Evolutionary conservation across 1,284 basidiomycete species (phyloP).

Genomic region (Trichosporon faecale): DNA sequence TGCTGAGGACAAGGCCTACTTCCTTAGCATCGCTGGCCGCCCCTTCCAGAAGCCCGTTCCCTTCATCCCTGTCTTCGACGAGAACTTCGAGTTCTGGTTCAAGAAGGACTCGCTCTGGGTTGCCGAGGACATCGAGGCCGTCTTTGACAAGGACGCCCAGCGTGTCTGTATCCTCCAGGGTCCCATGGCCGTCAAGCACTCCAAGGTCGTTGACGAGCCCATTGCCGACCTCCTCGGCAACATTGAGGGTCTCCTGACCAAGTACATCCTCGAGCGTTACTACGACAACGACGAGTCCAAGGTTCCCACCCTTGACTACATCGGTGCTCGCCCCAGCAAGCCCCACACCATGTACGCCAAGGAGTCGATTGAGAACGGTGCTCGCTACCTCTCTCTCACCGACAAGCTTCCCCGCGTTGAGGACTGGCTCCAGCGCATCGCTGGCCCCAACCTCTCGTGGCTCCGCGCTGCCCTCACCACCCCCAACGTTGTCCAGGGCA

Average conservation of each 20-base stretch:
- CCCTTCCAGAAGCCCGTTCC: constrained; percentile 97
- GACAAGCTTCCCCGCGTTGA: constrained; percentile 60
- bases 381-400: constrained; percentile 62
- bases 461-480: constrained; percentile 79
- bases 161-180: constrained; percentile 97
- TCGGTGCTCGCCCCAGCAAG: constrained; percentile 59
- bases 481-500: constrained; percentile 78
- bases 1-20: constrained; percentile 92
- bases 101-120: constrained; percentile 99
- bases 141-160: constrained; percentile 96
- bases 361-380: constrained; percentile 55
- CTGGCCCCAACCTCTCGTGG: constrained; percentile 79
- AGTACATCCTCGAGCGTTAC: constrained; percentile 73
- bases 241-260: constrained; percentile 73
- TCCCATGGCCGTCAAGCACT: constrained; percentile 87
- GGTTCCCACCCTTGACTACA: constrained; percentile 82
- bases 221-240: constrained; percentile 87
- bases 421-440: constrained; percentile 80
- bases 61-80: constrained; percentile 96
- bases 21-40: constrained; percentile 89
- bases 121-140: constrained; percentile 95
- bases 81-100: constrained; percentile 94
- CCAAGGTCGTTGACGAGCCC: constrained; percentile 84
- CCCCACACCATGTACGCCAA: constrained; percentile 57
- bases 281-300: constrained; percentile 75